Conservation (phyloP, 345 rosid genomes). For the Noccaea bulbosa region DNA sequence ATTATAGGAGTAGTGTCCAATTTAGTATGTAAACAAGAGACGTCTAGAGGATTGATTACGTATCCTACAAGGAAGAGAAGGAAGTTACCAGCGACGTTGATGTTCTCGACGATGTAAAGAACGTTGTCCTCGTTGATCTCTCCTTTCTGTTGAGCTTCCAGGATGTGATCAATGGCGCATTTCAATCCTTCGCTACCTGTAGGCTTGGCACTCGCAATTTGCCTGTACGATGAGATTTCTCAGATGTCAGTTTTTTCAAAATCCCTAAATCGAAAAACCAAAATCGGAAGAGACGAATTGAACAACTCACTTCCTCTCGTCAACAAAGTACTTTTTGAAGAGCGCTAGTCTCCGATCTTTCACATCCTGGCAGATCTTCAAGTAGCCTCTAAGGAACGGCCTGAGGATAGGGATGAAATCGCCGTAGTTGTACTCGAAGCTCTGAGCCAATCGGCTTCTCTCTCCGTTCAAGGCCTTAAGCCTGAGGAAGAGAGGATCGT, state of each 20-base stretch:
- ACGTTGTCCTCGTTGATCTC: slow-evolving; percentile 97
- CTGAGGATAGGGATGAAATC: slow-evolving; percentile 95
- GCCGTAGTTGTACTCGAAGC: slow-evolving; percentile 94
- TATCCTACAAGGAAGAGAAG: slow-evolving; percentile 34
- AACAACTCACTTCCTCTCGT: slow-evolving; percentile 78
- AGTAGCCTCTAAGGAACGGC: slow-evolving; percentile 87
- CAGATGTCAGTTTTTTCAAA: slow-evolving; percentile 15
- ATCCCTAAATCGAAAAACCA: neutral
- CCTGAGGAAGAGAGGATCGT: slow-evolving; percentile 73
- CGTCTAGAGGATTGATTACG: slow-evolving; percentile 26
- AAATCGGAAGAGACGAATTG: neutral
- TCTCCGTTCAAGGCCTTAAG: slow-evolving; percentile 95
- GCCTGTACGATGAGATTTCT: slow-evolving; percentile 49
- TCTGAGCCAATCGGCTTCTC: slow-evolving; percentile 90
- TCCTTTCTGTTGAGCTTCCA: slow-evolving; percentile 88
- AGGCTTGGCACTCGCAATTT: slow-evolving; percentile 62
- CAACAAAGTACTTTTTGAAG: slow-evolving; percentile 92
- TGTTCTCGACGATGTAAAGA: slow-evolving; percentile 97
- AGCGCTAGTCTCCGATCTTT: slow-evolving; percentile 76
- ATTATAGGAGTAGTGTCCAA: neutral
- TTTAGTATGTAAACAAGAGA: slow-evolving; percentile 25
- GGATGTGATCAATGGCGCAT: slow-evolving; percentile 93
- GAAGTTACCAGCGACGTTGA: slow-evolving; percentile 85
- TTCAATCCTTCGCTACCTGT: slow-evolving; percentile 68
- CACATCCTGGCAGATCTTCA: slow-evolving; percentile 90